Base-by-base conservation (phyloP, 768 basidiomycete genomes). In the Podaxis sp. region DNA sequence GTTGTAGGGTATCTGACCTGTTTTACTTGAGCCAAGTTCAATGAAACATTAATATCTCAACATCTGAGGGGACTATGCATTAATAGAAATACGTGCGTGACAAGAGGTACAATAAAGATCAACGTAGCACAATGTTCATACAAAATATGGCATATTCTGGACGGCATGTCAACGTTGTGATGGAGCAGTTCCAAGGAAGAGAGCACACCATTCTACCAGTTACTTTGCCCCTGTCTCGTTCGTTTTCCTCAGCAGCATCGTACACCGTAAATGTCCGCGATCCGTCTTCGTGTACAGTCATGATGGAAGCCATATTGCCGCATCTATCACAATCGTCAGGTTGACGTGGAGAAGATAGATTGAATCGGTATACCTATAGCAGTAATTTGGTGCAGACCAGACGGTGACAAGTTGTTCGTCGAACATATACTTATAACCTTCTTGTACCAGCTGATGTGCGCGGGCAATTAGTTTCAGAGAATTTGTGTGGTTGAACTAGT, bases 351-450 rank as follows among this genome's bases (percentile, higher is more conserved):
- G n/a, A 18, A 16, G 13, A n/a, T 32, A 13, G 14, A 14, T 32
- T 10, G 25, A 46, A 16, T 28, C 7, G 23, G 62, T 93, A 68
- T 93, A 93, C 32, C 78, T 73, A 62, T 82, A 83, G 62, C 80
- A 95, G 70, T 93, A 93, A 68, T 93, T 95, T 32, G 92, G 91
- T 53, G 93, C 93, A 4, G 86, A 88, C 93, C 93, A 96, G 9
- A 96, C 93, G 0, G 93, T 96, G 11, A 95, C 93, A 18, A 96
- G 90, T 64, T 88, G 82, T 63, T 89, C 84, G 69, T 97, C 91
- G 66, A 98, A 97, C 96, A 98, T 96, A 71, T 95, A 89, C 76
- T 98, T 98, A 77, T 84, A 95, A 1, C 94, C 93, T 72, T 95
- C 93, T 72, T 95, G 93, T 1, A 98, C 96, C 18, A 98, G 87